Evolutionary conservation across 2,329 filamentous ascomycete genomes (phyloP), one percentile per base, ranked within the genome.

Genomic region (Fusarium subtropicale): DNA sequence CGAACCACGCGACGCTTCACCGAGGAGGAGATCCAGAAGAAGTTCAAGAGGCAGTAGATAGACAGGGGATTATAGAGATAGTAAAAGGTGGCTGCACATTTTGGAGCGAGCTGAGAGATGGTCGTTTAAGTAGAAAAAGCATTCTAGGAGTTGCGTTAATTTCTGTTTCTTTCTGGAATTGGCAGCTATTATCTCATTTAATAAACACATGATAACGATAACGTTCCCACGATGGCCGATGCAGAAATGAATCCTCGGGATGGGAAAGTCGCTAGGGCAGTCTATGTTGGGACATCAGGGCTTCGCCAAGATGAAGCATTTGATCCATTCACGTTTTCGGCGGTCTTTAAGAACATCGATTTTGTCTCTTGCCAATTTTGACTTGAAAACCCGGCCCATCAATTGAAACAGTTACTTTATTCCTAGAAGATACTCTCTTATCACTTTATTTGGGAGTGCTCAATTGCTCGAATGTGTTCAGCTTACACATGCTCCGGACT

Each of bases 1-100:
- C 69, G 60, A n/a, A 68, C 72, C 13, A 74, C 73, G 3, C 66
- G 71, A 24, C 66, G 59, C 28, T 74, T 74, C 46, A 65, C 72
- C 3, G 71, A 74, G 50, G 72, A 74, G 11, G 63, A 74, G 56
- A 74, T 74, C 10, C 62, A 46, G 16, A 63, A 56, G 11, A 74
- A 74, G 62, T 74, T 69, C 30, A 66, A 68, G 56, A 51, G 52
- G 11, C 38, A 60, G 24, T 66, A 39, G 26, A 5, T 26, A 2
- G 24, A 16, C 9, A 3, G 15, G 12, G 8, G 18, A 26, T 12
- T 13, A 10, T 18, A 12, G 11, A 18, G 12, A 28, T 26, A 18
- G 4, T 12, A 39, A 26, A 20, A 54, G 7, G 12, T 45, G 16
- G 9, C 7, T 9, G 26, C 6, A 46, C 1, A n/a, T 28, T 31